These are phyloP conservation scores for Tuber microsphaerosporum DNA, from an alignment of 495 filamentous ascomycete species.

Conservation along the genomic window DNA sequence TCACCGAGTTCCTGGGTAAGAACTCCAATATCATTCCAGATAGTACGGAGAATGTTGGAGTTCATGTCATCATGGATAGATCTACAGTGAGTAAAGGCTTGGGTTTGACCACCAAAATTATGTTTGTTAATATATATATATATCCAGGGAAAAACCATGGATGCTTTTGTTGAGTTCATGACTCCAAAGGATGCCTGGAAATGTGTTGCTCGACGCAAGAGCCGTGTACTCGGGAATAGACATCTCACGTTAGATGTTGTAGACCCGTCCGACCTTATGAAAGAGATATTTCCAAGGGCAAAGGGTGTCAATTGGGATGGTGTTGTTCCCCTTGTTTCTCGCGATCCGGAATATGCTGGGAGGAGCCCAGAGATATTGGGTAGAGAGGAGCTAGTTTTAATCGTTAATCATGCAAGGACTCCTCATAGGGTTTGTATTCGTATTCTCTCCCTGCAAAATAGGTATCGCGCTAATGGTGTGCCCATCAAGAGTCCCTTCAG, in stretches of 20 bases:
- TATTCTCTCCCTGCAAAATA: neutral
- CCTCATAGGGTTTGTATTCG: conserved; percentile 37
- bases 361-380: conserved; percentile 35
- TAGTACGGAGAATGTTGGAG: conserved; percentile 36
- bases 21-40: conserved; percentile 42
- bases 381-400: conserved; percentile 39
- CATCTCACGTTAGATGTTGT: conserved; percentile 41
- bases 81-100: conserved; percentile 35
- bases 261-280: conserved; percentile 41
- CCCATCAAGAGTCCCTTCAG: conserved; percentile 40
- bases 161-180: conserved; percentile 41
- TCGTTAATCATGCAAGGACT: conserved; percentile 42
- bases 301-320: conserved; percentile 41
- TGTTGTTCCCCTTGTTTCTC: conserved; percentile 34
- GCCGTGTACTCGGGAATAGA: conserved; percentile 39
- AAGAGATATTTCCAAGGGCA: conserved; percentile 41
- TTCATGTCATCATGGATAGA: conserved; percentile 42
- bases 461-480: conserved; percentile 8
- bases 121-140: conserved; percentile 8
- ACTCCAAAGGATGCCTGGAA: conserved; percentile 42
- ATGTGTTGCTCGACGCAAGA: conserved; percentile 40
- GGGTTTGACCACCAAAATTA: neutral
- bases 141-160: conserved; percentile 41
- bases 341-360: conserved; percentile 24
- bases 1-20: conserved; percentile 40